These are phyloP conservation scores for Orbilia quercus DNA, from an alignment of 2,329 filamentous ascomycete species.

Conservation along the genomic window DNA sequence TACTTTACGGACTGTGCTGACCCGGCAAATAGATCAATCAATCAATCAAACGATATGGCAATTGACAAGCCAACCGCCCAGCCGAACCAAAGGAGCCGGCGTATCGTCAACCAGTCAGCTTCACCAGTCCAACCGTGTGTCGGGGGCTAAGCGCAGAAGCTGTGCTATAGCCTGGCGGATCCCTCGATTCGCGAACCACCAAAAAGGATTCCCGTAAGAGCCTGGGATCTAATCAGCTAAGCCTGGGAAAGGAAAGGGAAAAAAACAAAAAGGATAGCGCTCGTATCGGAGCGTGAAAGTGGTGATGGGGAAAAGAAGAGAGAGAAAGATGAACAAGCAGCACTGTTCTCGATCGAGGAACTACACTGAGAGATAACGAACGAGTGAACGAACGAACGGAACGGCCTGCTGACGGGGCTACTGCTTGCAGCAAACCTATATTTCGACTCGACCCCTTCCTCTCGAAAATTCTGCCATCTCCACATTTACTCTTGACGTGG, in stretches of 20 bases:
- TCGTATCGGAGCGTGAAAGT: slow-evolving; percentile 23
- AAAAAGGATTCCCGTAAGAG: slow-evolving; percentile 21
- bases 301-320: slow-evolving; percentile 32
- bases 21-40: slow-evolving; percentile 53
- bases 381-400: too few relatives aligned
- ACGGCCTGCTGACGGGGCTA: slow-evolving; percentile 35
- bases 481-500: slow-evolving; percentile 53
- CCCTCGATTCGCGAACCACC: slow-evolving; percentile 42
- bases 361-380: slow-evolving; percentile 53
- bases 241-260: slow-evolving; percentile 40
- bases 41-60: too few relatives aligned
- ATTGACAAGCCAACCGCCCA: slow-evolving; percentile 46
- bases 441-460: slow-evolving; percentile 55
- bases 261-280: too few relatives aligned
- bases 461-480: slow-evolving; percentile 45
- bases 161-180: too few relatives aligned
- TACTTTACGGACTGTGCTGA: slow-evolving; percentile 31
- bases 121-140: slow-evolving; percentile 24
- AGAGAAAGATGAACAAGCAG: slow-evolving; percentile 18
- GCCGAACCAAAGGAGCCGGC: slow-evolving; percentile 34
- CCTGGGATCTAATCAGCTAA: slow-evolving; percentile 45
- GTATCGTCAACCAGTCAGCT: slow-evolving; percentile 47
- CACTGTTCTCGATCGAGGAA: slow-evolving; percentile 54
- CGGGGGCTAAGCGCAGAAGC: slow-evolving; percentile 48
- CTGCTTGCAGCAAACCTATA: slow-evolving; percentile 44